Evolutionary conservation across 768 basidiomycete genomes (phyloP), one percentile per base, ranked within the genome.

Genomic region (Punctularia strigosozonata): DNA sequence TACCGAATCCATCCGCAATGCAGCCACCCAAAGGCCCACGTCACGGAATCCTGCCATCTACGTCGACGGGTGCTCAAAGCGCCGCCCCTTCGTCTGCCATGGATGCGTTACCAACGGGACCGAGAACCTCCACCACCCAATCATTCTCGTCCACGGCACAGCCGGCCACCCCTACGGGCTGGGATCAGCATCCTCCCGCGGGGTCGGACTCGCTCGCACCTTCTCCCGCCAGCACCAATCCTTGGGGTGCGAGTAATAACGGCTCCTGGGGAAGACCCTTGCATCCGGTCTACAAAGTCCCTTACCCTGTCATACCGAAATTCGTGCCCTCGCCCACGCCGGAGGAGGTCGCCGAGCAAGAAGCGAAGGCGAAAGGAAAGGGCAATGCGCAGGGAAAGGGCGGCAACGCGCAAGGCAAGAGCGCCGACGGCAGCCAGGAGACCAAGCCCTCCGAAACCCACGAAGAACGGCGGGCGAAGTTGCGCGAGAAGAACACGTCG

Each of bases 291-390:
- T n/a, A n/a, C n/a, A n/a, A n/a, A n/a, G n/a, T n/a, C n/a, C n/a
- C n/a, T n/a, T n/a, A 22, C 6, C 43, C 40, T 18, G 37, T 28
- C 12, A 39, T 48, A 4, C 44, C 42, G 13, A n/a, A 14, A 8
- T 46, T 42, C 39, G 36, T 40, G 25, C 37, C 42, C 13, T 34
- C 40, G 23, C 17, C 15, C 13, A 42, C 18, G 5, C 7, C 18
- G 10, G 25, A 37, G 2, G 23, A 37, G 4, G 47, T 40, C 0
- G 36, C 41, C 18, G 43, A 45, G 20, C 35, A 37, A 5, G 49
- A 50, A 40, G 50, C 46, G 30, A 28, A 28, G 26, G 26, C 10
- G 10, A 28, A 28, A 28, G 26, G 15, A 28, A 28, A 28, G 15
- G 26, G 15, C 8, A 28, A 28, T 8, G 26, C 26, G 26, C 10